Percentiles rank a stretch among this genome's conserved stretches.
Evolutionary conservation across 345 rosid genomes (phyloP).

Genomic region (Eucalyptus erythrocorys): DNA sequence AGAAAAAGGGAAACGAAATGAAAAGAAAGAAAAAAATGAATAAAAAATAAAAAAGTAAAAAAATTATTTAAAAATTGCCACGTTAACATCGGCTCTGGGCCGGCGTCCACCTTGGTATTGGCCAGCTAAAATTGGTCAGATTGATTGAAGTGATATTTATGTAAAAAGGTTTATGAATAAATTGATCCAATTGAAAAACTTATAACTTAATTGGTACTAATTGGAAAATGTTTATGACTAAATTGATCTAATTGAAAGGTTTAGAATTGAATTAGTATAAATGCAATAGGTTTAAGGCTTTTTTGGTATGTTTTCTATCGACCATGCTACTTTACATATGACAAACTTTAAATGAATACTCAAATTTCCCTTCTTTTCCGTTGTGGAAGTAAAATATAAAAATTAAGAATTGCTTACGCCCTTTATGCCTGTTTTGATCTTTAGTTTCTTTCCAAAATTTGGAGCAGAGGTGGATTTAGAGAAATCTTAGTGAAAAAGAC

Average conservation of each 20-base stretch:
- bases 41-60: no score
- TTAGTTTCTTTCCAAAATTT: background rate
- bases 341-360: background rate
- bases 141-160: rapidly evolving
- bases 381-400: no score
- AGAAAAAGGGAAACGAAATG: no score
- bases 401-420: background rate
- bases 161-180: no score
- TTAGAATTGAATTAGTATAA: rapidly evolving
- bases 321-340: no score
- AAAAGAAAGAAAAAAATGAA: no score
- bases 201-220: rapidly evolving
- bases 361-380: background rate
- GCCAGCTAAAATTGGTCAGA: rapidly evolving
- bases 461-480: background rate
- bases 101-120: rapidly evolving
- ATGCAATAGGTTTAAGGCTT: no score
- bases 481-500: background rate
- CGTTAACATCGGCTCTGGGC: rapidly evolving
- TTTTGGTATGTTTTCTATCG: rapidly evolving
- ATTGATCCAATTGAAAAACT: rapidly evolving
- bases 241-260: no score
- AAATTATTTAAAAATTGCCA: no score
- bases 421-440: background rate
- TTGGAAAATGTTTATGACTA: no score